Base-by-base conservation (phyloP, 1,284 basidiomycete genomes). In the Pyrrhoderma lamaoense region DNA sequence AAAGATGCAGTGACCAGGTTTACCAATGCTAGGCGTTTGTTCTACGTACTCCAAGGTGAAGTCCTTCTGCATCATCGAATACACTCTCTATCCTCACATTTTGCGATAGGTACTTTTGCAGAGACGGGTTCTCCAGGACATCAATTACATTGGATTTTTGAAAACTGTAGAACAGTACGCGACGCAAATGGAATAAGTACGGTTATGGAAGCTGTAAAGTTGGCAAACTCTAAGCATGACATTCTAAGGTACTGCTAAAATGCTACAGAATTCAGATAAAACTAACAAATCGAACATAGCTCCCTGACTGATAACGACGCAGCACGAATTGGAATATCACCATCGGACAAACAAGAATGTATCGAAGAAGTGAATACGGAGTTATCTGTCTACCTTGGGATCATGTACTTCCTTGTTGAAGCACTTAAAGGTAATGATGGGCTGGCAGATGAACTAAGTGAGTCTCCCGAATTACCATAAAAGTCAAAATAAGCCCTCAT, bases 391-490 rank as follows among this genome's bases (percentile, higher is more conserved):
- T 89, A 93, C 61, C 77, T 96, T 34, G 91, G 89, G 9, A 90
- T 96, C 79, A 71, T 97, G 39, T 97, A 97, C 65, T 92, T 95
- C 65, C 71, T 97, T 56, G 85, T 96, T 22, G 93, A 96, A 67
- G 80, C 93, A 21, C 90, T 93, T 67, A 87, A 94, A 62, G 84
- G 85, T 3, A 88, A 95, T 58, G 90, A 93, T 53, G 83, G 91
- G 59, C 96, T 96, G 65, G 93, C 89, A 2, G 92, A 96, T 59
- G 93, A 97, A 68, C 73, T 97, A 46, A 97, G 93, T 95, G 67
- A 73, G 92, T 77, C 11, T 42, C 39, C 27, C 18, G 46, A 51
- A 46, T 5, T 11, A 31, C 11, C 27, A 31, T 31, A 5, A 5
- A 11, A 11, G n/a, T n/a, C n/a, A n/a, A 39, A 18, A 11, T 42